Conservation (phyloP, 1,139 yeast genomes). For the Kodamaea alishanica region DNA sequence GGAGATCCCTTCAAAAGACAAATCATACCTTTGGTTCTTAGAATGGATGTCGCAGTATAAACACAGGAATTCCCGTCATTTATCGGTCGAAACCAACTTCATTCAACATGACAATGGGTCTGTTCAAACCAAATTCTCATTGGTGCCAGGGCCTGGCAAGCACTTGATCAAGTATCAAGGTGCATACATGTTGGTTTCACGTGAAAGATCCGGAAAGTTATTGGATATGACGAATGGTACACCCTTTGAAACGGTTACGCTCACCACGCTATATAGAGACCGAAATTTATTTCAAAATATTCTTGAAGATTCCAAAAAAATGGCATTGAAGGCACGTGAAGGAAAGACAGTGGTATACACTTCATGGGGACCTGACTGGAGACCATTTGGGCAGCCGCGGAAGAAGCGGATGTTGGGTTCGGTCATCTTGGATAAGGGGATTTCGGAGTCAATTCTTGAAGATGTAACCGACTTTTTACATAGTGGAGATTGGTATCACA, state of each 20-base stretch:
- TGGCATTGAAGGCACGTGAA: conserved; percentile 80
- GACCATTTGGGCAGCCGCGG: conserved; percentile 96
- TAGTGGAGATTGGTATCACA: conserved; percentile 89
- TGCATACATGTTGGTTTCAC: conserved; percentile 81
- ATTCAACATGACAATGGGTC: conserved; percentile 93
- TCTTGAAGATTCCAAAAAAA: conserved; percentile 74
- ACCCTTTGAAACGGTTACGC: conserved; percentile 91
- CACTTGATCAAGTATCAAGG: conserved; percentile 83
- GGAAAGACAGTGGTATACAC: conserved; percentile 94
- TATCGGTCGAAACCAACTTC: conserved; percentile 85
- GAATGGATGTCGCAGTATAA: conserved; percentile 94
- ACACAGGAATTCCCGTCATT: conserved; percentile 70
- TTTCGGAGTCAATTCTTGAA: conserved; percentile 57
- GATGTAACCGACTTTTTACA: conserved; percentile 79
- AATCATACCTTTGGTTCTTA: conserved; percentile 89
- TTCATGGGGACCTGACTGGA: conserved; percentile 98
- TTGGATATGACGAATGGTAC: conserved; percentile 89
- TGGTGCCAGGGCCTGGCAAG: conserved; percentile 98
- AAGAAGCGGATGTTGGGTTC: conserved; percentile 80
- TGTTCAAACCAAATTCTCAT: conserved; percentile 77
- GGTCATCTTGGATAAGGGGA: conserved; percentile 76
- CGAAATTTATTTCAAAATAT: conserved; percentile 66
- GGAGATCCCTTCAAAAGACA: conserved; percentile 91
- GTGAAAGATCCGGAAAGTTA: conserved; percentile 87
- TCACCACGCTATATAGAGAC: conserved; percentile 86